phyloP scores from a whole-genome alignment of 371 early-diverging fungal genomes.

The Mortierella sp. region DNA sequence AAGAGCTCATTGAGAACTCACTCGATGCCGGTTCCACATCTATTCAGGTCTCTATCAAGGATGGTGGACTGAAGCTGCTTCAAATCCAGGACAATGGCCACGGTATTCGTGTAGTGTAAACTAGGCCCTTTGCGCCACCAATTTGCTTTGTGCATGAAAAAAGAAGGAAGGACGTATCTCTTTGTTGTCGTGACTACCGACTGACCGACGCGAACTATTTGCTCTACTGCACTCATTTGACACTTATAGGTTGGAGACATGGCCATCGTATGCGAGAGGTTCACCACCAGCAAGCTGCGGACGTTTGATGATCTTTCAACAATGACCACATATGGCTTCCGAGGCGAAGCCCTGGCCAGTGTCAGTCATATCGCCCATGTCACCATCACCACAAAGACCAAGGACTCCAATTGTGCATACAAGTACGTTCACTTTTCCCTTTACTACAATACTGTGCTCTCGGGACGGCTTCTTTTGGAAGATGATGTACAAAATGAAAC shows the following conservation, averaged over 20 bases:
- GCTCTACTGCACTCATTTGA: background rate
- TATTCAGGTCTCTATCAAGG: slow-evolving; percentile 86
- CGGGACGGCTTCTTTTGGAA: slow-evolving; percentile 1
- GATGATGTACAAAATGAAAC: background rate
- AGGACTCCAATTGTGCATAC: slow-evolving; percentile 86
- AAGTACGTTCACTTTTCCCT: slow-evolving; percentile 56
- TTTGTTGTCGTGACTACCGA: background rate
- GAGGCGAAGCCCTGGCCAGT: slow-evolving; percentile 99
- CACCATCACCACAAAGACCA: slow-evolving; percentile 89
- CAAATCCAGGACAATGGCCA: slow-evolving; percentile 98
- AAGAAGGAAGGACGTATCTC: too few relatives aligned
- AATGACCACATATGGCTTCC: slow-evolving; percentile 97
- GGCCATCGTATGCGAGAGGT: slow-evolving; percentile 91
- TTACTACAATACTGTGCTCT: background rate
- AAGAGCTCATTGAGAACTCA: slow-evolving; percentile 98
- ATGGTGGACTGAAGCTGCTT: slow-evolving; percentile 92
- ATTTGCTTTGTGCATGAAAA: background rate
- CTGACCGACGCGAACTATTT: background rate
- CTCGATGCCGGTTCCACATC: slow-evolving; percentile 94
- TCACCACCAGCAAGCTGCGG: slow-evolving; percentile 96
- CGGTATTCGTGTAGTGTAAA: slow-evolving; percentile 83
- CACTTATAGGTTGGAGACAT: slow-evolving; percentile 77
- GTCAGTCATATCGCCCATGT: slow-evolving; percentile 95
- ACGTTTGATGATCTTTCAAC: slow-evolving; percentile 88
- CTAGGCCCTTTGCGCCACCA: slow-evolving; percentile 1